Percentiles rank a stretch among this genome's conserved stretches.
phyloP scores from a whole-genome alignment of 2,329 filamentous ascomycete species.

The Colletotrichum brevisporum region DNA sequence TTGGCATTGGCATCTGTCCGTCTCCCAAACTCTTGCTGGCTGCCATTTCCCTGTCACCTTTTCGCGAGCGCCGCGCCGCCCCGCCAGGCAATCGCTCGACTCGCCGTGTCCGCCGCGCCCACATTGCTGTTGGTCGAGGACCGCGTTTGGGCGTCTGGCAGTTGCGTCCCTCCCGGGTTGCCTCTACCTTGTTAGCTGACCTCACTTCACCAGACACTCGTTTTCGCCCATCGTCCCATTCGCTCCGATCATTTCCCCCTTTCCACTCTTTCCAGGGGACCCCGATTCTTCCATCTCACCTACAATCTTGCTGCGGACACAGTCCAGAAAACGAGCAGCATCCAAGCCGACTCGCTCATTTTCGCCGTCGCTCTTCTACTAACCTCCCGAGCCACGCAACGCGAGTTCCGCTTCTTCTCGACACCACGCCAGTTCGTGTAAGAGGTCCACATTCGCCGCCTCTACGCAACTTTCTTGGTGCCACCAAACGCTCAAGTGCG shows the following conservation, averaged over 20 bases:
- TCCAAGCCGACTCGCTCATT: not conserved
- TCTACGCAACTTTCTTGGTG: constrained; percentile 11
- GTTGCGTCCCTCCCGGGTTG: constrained; percentile 19
- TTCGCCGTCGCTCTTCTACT: not conserved
- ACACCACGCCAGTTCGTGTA: constrained; percentile 14
- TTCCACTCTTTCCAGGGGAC: constrained; percentile 30
- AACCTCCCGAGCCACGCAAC: not conserved
- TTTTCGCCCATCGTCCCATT: constrained; percentile 18
- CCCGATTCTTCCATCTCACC: constrained; percentile 10
- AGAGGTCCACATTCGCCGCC: constrained; percentile 16
- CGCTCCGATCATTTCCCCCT: constrained; percentile 16
- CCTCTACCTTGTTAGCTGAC: constrained; percentile 31
- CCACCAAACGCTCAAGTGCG: constrained; percentile 28
- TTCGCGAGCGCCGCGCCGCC: constrained; percentile 36
- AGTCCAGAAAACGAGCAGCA: not conserved
- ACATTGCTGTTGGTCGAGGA: constrained; percentile 19
- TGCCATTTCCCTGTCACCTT: constrained; percentile 27
- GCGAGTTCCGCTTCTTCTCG: constrained; percentile 1
- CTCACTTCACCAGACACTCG: constrained; percentile 28
- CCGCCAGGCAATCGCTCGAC: constrained; percentile 1
- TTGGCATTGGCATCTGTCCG: constrained; percentile 21
- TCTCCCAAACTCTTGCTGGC: constrained; percentile 24
- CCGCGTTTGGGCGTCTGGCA: constrained; percentile 22
- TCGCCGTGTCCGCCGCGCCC: constrained; percentile 17
- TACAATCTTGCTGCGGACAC: constrained; percentile 7